Base-by-base conservation (phyloP, 225 moss, liverwort and hornwort genomes). In the Asterella californica region DNA sequence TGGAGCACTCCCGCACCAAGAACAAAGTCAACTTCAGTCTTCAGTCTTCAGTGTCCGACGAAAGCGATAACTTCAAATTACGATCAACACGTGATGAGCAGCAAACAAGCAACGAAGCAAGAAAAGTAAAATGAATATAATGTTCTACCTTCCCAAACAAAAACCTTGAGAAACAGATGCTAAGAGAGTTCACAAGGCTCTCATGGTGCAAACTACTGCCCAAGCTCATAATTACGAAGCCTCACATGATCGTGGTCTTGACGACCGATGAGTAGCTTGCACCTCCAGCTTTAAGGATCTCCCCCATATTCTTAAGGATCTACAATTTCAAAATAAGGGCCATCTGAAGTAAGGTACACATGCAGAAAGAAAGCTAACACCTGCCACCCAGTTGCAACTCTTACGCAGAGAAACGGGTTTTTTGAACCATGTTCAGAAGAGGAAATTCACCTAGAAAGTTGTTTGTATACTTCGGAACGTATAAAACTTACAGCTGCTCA, bases 181-280 rank as follows among this genome's bases (percentile, higher is more conserved):
- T 52, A 1, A 0, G 3, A 30, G 67, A 4, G 32, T 6, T 32
- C 17, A 32, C n/a, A 32, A 32, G 19, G 14, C 22, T 8, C 50
- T 53, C 15, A 29, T 30, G 73, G 6, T 15, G 67, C 18, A 67
- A 32, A 34, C 32, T 67, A 0, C 27, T 67, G 34, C 29, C 67
- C 67, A 67, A 67, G 32, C 9, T 67, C 67, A 33, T 17, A 17
- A 9, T 36, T 15, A 34, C 5, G 7, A 22, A 10, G 33, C 30
- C 87, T 87, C 88, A 94, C 99, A 99, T 95, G n/a, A 99, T 99
- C 37, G 99, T 99, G 49, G 95, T 95, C 78, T 99, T 99, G 60
- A 99, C 93, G 68, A 99, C 99, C 49, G 93, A 90, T 46, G 79
- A 84, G 71, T 99, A 95, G 74, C 83, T 85, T 42, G 92, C 88